Evolutionary conservation across 345 rosid species (phyloP).

Genomic region (Anastatica hierochuntica): DNA sequence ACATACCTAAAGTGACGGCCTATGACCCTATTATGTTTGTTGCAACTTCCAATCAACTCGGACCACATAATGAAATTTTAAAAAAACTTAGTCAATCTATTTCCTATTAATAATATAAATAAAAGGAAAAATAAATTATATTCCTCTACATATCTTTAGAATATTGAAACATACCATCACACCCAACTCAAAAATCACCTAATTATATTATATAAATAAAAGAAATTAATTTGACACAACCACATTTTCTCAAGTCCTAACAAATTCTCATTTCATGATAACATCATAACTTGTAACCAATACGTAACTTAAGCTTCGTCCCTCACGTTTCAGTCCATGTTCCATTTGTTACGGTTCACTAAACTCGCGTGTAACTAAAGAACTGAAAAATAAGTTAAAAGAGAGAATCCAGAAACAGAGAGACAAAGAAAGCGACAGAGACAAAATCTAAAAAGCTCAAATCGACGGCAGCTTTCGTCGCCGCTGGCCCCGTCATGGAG

Average conservation of each 20-base stretch:
- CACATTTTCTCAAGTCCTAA: not conserved
- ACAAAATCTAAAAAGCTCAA: too few species aligned
- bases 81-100: too few species aligned
- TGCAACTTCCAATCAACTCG: too few species aligned
- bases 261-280: not conserved
- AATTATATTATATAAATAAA: not conserved
- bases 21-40: too few species aligned
- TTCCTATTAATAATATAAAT: not conserved
- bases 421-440: too few species aligned
- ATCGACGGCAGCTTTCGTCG: too few species aligned
- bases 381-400: too few species aligned
- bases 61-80: too few species aligned
- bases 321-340: too few species aligned
- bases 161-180: constrained; percentile 15
- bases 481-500: too few species aligned
- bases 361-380: constrained; percentile 1
- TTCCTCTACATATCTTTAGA: not conserved
- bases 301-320: constrained; percentile 9
- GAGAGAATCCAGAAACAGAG: too few species aligned
- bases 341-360: constrained; percentile 9
- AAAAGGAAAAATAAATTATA: not conserved
- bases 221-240: constrained; percentile 1
- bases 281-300: not conserved
- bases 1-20: too few species aligned
- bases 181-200: constrained; percentile 6